These are phyloP conservation scores for Bifiguratus adelaidae DNA, from an alignment of 192 early-diverging fungal species.

Conservation along the genomic window DNA sequence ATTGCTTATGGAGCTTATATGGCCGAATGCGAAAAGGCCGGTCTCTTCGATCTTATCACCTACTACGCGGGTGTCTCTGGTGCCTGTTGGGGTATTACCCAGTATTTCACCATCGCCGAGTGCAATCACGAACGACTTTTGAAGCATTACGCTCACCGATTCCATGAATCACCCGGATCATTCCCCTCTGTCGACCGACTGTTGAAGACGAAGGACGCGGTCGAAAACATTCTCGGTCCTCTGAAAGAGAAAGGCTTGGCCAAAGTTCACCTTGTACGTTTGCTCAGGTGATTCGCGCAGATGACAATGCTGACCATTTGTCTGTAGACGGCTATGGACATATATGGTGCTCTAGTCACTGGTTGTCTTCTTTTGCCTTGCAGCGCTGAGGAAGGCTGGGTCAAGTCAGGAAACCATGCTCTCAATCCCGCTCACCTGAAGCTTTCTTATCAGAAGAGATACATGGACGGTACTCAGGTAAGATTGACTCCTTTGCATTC, in stretches of 20 bases:
- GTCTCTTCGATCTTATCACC: constrained; percentile 48
- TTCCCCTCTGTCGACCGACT: constrained; percentile 2
- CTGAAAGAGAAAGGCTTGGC: constrained; percentile 12
- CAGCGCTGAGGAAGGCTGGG: constrained; percentile 13
- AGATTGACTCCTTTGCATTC: no score
- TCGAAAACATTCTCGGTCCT: constrained; percentile 8
- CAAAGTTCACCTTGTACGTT: constrained; percentile 34
- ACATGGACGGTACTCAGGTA: constrained; percentile 43
- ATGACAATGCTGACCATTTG: constrained; percentile 1
- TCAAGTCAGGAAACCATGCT: constrained; percentile 19
- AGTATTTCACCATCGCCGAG: constrained; percentile 25
- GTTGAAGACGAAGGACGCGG: constrained; percentile 1
- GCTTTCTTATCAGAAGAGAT: constrained; percentile 30
- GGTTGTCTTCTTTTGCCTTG: constrained; percentile 20
- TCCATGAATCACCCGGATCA: constrained; percentile 28
- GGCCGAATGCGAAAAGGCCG: constrained; percentile 40
- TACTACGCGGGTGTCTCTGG: constrained; percentile 47
- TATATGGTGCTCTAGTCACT: constrained; percentile 31
- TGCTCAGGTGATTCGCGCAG: constrained; percentile 37
- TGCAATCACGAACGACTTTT: constrained; percentile 17
- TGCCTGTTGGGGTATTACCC: constrained; percentile 43
- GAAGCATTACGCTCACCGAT: constrained; percentile 19
- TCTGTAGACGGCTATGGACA: constrained; percentile 32
- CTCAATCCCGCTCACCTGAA: constrained; percentile 35
- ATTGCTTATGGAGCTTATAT: constrained; percentile 45